Evolutionary conservation across 306 rosid species (phyloP).

Genomic region (Parietaria judaica): DNA sequence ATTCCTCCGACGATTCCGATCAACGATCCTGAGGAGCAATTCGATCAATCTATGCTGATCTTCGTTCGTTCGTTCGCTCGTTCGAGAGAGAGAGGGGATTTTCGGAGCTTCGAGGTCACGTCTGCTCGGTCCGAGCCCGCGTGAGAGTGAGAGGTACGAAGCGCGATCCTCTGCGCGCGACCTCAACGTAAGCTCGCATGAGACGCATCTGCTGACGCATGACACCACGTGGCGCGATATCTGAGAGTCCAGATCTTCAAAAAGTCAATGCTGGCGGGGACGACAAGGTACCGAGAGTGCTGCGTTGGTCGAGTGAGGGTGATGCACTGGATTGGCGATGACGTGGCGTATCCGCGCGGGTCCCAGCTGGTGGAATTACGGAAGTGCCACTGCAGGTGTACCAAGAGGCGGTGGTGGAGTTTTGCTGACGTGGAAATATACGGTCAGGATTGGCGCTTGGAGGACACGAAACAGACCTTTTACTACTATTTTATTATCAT

Average conservation of each 20-base stretch:
- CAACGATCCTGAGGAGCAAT: neutral
- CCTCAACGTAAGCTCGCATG: neutral
- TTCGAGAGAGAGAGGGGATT: neutral
- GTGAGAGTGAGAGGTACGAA: neutral
- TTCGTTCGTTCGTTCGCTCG: neutral
- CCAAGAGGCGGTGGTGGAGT: too few relatives aligned
- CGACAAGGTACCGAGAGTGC: neutral
- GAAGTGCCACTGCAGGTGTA: neutral
- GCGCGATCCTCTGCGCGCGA: neutral
- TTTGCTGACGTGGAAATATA: too few relatives aligned
- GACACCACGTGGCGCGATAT: too few relatives aligned
- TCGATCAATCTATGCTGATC: neutral
- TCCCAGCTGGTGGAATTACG: neutral
- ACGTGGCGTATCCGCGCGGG: neutral
- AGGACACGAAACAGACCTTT: too few relatives aligned
- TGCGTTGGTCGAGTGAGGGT: neutral
- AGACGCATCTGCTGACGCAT: neutral
- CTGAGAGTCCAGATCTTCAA: too few relatives aligned
- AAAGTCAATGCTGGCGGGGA: neutral
- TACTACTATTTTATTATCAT: too few relatives aligned
- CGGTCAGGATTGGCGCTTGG: too few relatives aligned
- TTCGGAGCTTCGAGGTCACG: slow-evolving; percentile 11
- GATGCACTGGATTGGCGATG: neutral
- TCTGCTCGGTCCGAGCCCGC: neutral
- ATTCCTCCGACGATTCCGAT: neutral